phyloP scores from a whole-genome alignment of 495 filamentous ascomycete genomes.

The Aspergillus haitiensis region DNA sequence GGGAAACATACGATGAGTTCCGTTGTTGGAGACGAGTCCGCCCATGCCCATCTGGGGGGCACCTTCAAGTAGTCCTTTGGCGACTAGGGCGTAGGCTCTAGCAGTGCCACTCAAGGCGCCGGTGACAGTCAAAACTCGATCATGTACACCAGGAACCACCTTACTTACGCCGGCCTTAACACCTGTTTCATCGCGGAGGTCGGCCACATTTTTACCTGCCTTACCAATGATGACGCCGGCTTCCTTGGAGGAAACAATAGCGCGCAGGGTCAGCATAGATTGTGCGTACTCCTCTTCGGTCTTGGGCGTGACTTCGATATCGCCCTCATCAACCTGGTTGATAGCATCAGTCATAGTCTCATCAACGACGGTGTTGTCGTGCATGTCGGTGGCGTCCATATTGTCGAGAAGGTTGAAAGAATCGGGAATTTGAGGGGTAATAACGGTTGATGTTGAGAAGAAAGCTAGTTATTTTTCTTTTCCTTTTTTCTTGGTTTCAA shows the following conservation, averaged over 20 bases:
- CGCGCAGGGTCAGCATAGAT: slow-evolving; percentile 86
- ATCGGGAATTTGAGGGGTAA: not conserved
- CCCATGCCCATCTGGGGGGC: slow-evolving; percentile 95
- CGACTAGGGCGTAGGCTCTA: slow-evolving; percentile 89
- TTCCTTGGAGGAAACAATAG: slow-evolving; percentile 97
- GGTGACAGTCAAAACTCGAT: slow-evolving; percentile 93
- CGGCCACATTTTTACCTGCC: slow-evolving; percentile 96
- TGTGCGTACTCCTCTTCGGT: slow-evolving; percentile 96
- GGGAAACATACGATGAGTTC: slow-evolving; percentile 82
- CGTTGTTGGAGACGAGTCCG: slow-evolving; percentile 76
- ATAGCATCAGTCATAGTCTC: slow-evolving; percentile 52
- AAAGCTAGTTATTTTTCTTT: not conserved
- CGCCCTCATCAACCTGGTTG: slow-evolving; percentile 56
- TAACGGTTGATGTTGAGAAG: not conserved
- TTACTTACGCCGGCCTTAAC: slow-evolving; percentile 98
- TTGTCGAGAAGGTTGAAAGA: slow-evolving; percentile 20
- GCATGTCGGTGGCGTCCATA: slow-evolving; percentile 52
- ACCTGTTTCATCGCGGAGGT: slow-evolving; percentile 93
- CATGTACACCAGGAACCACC: slow-evolving; percentile 94
- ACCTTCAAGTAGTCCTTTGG: slow-evolving; percentile 85
- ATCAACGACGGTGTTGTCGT: slow-evolving; percentile 44
- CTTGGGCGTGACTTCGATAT: slow-evolving; percentile 70
- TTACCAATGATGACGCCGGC: slow-evolving; percentile 98
- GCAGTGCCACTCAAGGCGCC: slow-evolving; percentile 82
- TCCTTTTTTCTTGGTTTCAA: too few species aligned